Evolutionary conservation across 192 early-diverging fungal genomes (phyloP), one percentile per base, ranked within the genome.

Genomic region (Umbelopsis isabellina): DNA sequence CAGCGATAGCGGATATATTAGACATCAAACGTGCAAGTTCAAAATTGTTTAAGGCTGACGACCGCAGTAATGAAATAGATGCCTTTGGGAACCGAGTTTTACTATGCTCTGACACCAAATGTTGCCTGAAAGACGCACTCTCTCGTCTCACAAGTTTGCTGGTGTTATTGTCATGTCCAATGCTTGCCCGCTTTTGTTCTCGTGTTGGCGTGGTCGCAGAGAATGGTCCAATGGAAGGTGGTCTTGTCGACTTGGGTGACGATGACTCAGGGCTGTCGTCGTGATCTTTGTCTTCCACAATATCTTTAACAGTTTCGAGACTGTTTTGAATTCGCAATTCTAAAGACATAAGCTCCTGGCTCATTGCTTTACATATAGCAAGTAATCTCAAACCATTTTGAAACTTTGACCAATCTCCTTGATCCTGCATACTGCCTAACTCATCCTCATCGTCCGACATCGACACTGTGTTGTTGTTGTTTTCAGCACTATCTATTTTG

Each of bases 301-400:
- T 61, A 25, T 61, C 55, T 61, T 25, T 37, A 30, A 61, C 55
- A 15, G 55, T 61, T 35, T 61, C 55, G 4, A 61, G 16, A 12
- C 55, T 61, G 13, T 61, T 25, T 35, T 61, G 55, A 11, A 61
- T 13, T 35, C 30, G 55, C 3, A 15, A 46, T 46, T 87, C 83
- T 35, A 87, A 80, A 2, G 58, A 68, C 8, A 66, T 75, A 9
- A 91, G 67, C 11, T 78, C 68, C 18, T 80, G 70, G n/a, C 72
- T 65, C 23, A 90, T 45, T 2, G 70, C 64, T 22, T 76, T 73
- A 61, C 87, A 87, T 3, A 89, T 69, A 15, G 79, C 87, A 68
- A 93, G 78, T 16, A 90, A 45, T 30, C 83, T 75, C 23, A 92
- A 74, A n/a, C 87, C 91, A 50, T 87, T 75, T 49, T 92, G 89